These are phyloP conservation scores for Ascocoryne sarcoides DNA, from an alignment of 2,329 filamentous ascomycete species.

Conservation along the genomic window DNA sequence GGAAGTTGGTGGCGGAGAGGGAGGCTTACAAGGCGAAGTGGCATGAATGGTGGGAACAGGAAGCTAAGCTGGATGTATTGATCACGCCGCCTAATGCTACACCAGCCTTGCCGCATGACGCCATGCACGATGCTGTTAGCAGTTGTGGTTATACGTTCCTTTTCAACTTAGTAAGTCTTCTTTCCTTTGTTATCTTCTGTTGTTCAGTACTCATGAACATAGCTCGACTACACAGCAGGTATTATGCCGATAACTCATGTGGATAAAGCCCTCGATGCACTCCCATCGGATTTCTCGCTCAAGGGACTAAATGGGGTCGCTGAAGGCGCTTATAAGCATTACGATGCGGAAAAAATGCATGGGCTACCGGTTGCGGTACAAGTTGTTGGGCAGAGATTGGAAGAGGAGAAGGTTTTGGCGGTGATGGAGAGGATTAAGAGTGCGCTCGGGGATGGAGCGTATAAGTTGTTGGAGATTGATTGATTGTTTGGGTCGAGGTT, in stretches of 20 bases:
- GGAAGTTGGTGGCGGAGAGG: conserved; percentile 68
- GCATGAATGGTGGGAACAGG: conserved; percentile 80
- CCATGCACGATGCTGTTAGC: conserved; percentile 76
- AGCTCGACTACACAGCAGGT: conserved; percentile 80
- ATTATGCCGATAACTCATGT: conserved; percentile 82
- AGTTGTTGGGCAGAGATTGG: conserved; percentile 26
- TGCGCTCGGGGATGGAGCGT: conserved; percentile 53
- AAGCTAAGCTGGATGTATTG: conserved; percentile 65
- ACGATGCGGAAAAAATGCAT: conserved; percentile 75
- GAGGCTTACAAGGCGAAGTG: conserved; percentile 71
- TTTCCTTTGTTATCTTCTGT: background rate
- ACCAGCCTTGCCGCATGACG: conserved; percentile 77
- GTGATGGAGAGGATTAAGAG: conserved; percentile 51
- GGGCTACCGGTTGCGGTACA: conserved; percentile 73
- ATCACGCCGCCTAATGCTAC: conserved; percentile 83
- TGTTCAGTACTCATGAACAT: conserved; percentile 1
- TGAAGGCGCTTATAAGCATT: conserved; percentile 74
- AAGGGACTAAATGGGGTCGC: conserved; percentile 70
- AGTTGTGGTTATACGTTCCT: conserved; percentile 90
- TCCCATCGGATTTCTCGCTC: conserved; percentile 52
- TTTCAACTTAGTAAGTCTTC: conserved; percentile 66
- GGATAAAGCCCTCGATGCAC: conserved; percentile 56
- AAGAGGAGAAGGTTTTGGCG: conserved; percentile 29
- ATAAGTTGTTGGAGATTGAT: conserved; percentile 38
- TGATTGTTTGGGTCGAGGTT: no score